Conservation (phyloP, 2,329 filamentous ascomycete species). For the Shiraia sp. region DNA sequence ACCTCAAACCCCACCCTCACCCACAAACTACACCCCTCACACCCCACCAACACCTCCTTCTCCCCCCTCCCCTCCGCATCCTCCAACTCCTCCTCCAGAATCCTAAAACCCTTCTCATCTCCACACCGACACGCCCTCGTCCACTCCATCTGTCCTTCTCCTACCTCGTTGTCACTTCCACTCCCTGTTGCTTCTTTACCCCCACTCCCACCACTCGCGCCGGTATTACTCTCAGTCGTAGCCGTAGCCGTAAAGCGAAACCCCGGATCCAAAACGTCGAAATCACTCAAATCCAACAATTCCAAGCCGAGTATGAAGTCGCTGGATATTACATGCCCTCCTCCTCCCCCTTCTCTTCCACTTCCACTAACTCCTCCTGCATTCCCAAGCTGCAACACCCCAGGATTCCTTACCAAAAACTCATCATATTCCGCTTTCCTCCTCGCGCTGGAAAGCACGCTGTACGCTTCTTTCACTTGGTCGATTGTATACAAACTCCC, state of each 20-base stretch:
- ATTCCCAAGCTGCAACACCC: background rate
- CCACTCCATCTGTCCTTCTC: slow-evolving; percentile 47
- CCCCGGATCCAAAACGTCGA: slow-evolving; percentile 14
- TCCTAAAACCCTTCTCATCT: slow-evolving; percentile 58
- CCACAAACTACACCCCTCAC: slow-evolving; percentile 67
- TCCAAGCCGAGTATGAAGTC: slow-evolving; percentile 56
- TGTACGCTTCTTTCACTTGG: slow-evolving; percentile 63
- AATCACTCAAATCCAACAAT: slow-evolving; percentile 61
- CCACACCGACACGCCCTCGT: slow-evolving; percentile 62
- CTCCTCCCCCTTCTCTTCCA: too few relatives aligned
- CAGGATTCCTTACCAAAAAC: slow-evolving; percentile 16
- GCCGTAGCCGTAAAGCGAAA: background rate
- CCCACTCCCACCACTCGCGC: slow-evolving; percentile 1
- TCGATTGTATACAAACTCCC: slow-evolving; percentile 53
- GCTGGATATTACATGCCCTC: too few relatives aligned
- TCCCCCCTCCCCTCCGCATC: slow-evolving; percentile 56
- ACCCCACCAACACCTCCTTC: slow-evolving; percentile 63
- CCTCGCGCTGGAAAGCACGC: slow-evolving; percentile 52
- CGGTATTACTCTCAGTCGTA: background rate
- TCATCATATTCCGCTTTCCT: slow-evolving; percentile 49
- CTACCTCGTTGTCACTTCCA: too few relatives aligned
- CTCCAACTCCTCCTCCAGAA: slow-evolving; percentile 59
- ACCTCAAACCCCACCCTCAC: slow-evolving; percentile 65
- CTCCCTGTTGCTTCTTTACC: slow-evolving; percentile 40
- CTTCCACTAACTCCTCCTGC: too few relatives aligned